Evolutionary conservation across 495 filamentous ascomycete genomes (phyloP).

Genomic region (Cairneyella variabilis): DNA sequence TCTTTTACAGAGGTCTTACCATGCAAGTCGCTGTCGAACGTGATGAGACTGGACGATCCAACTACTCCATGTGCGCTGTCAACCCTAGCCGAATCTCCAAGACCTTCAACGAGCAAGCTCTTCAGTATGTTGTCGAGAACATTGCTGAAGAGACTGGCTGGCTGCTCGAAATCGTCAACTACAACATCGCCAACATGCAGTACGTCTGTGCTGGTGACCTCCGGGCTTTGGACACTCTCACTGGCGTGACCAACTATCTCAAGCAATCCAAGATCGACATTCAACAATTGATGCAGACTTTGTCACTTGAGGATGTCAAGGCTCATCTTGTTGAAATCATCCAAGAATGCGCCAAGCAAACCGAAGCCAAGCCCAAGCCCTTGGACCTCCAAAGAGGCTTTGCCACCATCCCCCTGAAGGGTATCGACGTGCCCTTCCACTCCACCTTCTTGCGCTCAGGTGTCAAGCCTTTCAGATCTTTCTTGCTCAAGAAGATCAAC

Average conservation of each 20-base stretch:
- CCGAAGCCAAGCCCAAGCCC: conserved; percentile 80
- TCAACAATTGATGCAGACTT: conserved; percentile 78
- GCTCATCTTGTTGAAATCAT: conserved; percentile 82
- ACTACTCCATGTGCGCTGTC: conserved; percentile 98
- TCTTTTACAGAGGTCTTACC: conserved; percentile 97
- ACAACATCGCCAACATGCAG: conserved; percentile 97
- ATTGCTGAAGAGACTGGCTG: conserved; percentile 89
- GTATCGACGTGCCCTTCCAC: conserved; percentile 99
- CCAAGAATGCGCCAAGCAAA: conserved; percentile 75
- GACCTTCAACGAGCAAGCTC: conserved; percentile 94
- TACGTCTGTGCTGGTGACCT: conserved; percentile 98
- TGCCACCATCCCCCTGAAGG: conserved; percentile 92
- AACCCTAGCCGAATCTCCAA: conserved; percentile 96
- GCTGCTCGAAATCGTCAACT: conserved; percentile 98
- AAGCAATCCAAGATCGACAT: conserved; percentile 97
- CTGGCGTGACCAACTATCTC: conserved; percentile 82
- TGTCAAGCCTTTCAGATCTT: conserved; percentile 96
- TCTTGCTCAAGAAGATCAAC: conserved; percentile 99
- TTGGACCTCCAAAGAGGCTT: conserved; percentile 89
- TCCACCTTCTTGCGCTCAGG: conserved; percentile 95
- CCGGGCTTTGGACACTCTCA: conserved; percentile 90
- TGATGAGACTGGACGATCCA: conserved; percentile 85
- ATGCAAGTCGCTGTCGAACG: conserved; percentile 99
- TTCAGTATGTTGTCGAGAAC: conserved; percentile 92
- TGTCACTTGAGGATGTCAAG: conserved; percentile 74